These are phyloP conservation scores for Solanum chaucha DNA, from an alignment of 257 asterid genomes.

Conservation along the genomic window DNA sequence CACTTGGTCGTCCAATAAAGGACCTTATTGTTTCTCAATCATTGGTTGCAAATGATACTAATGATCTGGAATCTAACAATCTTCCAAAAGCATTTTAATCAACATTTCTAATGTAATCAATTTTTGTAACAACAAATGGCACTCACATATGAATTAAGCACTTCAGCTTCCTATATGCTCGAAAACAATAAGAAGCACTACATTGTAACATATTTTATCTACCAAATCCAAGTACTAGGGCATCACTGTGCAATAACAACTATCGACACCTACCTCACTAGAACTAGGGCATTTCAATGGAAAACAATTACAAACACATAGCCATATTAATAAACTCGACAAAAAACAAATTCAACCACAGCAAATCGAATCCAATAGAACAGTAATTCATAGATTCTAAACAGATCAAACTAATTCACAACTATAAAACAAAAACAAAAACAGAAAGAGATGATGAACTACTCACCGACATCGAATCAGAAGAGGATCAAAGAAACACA, in stretches of 20 bases:
- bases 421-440: neutral
- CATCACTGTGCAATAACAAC: neutral
- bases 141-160: neutral
- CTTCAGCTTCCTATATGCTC: neutral
- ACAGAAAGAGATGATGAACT: neutral
- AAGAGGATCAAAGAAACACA: neutral
- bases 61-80: neutral
- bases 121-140: neutral
- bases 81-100: neutral
- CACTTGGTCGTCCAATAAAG: neutral
- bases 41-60: neutral
- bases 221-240: neutral
- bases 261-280: neutral
- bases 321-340: neutral
- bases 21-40: neutral
- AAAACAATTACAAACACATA: neutral
- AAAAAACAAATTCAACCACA: neutral
- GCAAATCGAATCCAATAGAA: neutral
- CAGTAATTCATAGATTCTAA: neutral
- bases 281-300: neutral
- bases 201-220: neutral
- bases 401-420: neutral
- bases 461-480: constrained; percentile 1
- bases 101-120: neutral
- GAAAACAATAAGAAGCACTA: neutral